Percentiles rank a stretch among this genome's conserved stretches.
Conservation (phyloP, 2,329 filamentous ascomycete genomes). For the Pyrenochaeta sp. region DNA sequence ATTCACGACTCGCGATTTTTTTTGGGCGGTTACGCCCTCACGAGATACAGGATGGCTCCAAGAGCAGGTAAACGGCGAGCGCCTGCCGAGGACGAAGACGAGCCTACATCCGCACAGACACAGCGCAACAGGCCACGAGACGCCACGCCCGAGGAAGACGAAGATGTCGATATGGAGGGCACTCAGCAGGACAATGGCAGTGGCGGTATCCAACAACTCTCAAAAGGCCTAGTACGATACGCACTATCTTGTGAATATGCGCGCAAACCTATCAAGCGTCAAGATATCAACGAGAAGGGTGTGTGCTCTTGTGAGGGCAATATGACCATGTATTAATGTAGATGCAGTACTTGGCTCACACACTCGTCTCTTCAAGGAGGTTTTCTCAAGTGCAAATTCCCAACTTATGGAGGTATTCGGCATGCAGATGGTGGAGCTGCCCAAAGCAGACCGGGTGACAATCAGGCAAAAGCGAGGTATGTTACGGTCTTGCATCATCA, state of each 20-base stretch:
- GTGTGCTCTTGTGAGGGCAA: background rate
- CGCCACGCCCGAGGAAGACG: constrained; percentile 30
- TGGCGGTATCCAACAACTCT: constrained; percentile 54
- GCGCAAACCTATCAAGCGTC: constrained; percentile 64
- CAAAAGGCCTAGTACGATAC: constrained; percentile 69
- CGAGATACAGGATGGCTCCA: constrained; percentile 13
- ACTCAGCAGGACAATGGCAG: constrained; percentile 24
- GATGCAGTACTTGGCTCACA: constrained; percentile 71
- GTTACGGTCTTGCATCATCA: constrained; percentile 19
- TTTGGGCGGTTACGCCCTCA: background rate
- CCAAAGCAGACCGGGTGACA: constrained; percentile 80
- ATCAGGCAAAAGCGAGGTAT: constrained; percentile 79
- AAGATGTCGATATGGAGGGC: constrained; percentile 27
- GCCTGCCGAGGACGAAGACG: constrained; percentile 20
- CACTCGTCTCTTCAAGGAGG: constrained; percentile 74
- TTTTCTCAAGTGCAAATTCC: constrained; percentile 80
- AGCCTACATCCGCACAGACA: constrained; percentile 25
- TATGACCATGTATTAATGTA: background rate
- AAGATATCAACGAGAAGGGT: constrained; percentile 65
- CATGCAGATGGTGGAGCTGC: constrained; percentile 91
- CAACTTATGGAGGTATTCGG: constrained; percentile 79
- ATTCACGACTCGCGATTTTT: background rate
- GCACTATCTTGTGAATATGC: constrained; percentile 69
- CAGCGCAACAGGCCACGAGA: constrained; percentile 26
- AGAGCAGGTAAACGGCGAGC: constrained; percentile 4